Evolutionary conservation across 1,284 basidiomycete species (phyloP).

Genomic region (Pulveroboletus sp.): DNA sequence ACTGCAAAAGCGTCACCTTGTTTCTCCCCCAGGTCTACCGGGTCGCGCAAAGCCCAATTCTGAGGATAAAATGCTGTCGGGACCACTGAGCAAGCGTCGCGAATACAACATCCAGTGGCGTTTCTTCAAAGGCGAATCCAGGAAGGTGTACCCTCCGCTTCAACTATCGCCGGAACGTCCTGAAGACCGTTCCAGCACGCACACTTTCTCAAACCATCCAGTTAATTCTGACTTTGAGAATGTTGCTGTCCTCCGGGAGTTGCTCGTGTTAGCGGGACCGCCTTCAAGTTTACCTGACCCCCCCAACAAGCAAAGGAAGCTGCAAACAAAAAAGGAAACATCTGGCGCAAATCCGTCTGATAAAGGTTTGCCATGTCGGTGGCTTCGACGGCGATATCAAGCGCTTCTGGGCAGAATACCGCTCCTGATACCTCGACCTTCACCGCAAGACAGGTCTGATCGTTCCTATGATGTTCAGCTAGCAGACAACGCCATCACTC

Average conservation of each 20-base stretch:
- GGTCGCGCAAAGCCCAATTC: conserved; percentile 56
- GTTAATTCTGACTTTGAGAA: conserved; percentile 49
- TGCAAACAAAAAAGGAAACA: neutral
- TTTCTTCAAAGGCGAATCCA: conserved; percentile 56
- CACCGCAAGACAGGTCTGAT: conserved; percentile 4
- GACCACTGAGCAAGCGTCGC: conserved; percentile 67
- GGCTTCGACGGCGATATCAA: conserved; percentile 67
- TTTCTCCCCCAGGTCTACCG: conserved; percentile 56
- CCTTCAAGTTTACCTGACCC: conserved; percentile 8
- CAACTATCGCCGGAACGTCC: conserved; percentile 38
- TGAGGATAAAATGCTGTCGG: conserved; percentile 59
- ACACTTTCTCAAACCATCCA: conserved; percentile 20
- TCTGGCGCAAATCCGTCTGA: conserved; percentile 16
- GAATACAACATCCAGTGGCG: conserved; percentile 73
- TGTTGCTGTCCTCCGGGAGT: conserved; percentile 46
- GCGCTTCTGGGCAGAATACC: conserved; percentile 60
- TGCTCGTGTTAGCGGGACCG: conserved; percentile 48
- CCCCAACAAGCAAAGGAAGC: conserved; percentile 12
- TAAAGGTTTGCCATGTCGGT: conserved; percentile 49
- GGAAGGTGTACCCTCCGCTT: conserved; percentile 60
- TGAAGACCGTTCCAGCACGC: neutral
- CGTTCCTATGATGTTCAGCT: conserved; percentile 35
- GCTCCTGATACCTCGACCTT: conserved; percentile 44
- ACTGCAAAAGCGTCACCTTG: conserved; percentile 42
- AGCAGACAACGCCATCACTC: conserved; percentile 31